Conservation (phyloP, 805 yeast genomes). For the Novakomyces olei region DNA sequence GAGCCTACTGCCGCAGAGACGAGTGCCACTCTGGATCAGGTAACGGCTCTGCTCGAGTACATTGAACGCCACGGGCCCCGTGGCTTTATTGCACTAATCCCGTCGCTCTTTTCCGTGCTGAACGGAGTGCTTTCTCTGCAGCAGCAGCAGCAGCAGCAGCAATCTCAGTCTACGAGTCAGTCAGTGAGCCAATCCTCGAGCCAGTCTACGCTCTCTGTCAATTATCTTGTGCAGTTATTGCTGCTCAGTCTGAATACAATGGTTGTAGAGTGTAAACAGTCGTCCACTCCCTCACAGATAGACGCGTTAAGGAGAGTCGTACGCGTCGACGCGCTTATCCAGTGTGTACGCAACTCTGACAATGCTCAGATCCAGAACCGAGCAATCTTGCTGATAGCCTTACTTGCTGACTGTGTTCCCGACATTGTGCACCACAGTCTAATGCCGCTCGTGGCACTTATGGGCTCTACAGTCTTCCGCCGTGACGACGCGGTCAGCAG, state of each 20-base stretch:
- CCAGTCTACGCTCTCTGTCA: not conserved
- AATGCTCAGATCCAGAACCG: slow-evolving; percentile 93
- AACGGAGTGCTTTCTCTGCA: slow-evolving; percentile 37
- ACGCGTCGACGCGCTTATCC: slow-evolving; percentile 76
- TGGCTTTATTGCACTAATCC: slow-evolving; percentile 13
- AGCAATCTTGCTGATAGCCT: slow-evolving; percentile 60
- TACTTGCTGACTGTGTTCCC: slow-evolving; percentile 71
- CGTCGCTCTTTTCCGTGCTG: slow-evolving; percentile 18
- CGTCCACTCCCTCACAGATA: too few relatives aligned
- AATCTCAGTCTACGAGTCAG: too few relatives aligned
- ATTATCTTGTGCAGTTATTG: slow-evolving; percentile 2
- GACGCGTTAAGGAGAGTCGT: slow-evolving; percentile 39
- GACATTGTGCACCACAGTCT: slow-evolving; percentile 84
- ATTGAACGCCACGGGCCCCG: slow-evolving; percentile 28
- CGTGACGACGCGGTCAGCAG: slow-evolving; percentile 93
- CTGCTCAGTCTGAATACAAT: not conserved
- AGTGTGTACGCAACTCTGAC: slow-evolving; percentile 67
- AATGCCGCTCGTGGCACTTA: slow-evolving; percentile 98
- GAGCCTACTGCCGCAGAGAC: slow-evolving; percentile 15
- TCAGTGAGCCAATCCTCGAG: too few relatives aligned
- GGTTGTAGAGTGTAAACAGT: too few relatives aligned
- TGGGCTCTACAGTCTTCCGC: slow-evolving; percentile 94
- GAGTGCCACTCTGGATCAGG: slow-evolving; percentile 28
- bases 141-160: slow-evolving; percentile 40
- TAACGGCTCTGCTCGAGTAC: slow-evolving; percentile 61